A percentile compares a stretch with the other conserved stretches of the same genome.
phyloP scores from a whole-genome alignment of 2,329 filamentous ascomycete genomes.

The Akanthomyces uredinophilus region DNA sequence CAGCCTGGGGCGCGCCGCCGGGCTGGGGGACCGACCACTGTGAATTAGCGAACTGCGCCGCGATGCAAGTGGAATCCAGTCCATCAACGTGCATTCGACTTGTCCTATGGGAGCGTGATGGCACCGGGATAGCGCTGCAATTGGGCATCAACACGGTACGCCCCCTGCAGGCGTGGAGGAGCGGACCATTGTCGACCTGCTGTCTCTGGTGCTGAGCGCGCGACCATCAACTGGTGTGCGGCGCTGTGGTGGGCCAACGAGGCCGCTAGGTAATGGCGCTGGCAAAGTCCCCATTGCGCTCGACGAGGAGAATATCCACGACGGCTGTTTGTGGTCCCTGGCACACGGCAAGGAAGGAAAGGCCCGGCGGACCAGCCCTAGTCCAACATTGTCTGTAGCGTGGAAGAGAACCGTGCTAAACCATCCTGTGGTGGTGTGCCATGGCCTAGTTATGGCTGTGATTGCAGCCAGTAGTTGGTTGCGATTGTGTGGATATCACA shows the following conservation, averaged over 20 bases:
- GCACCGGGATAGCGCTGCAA: conserved; percentile 20
- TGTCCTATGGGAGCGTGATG: conserved; percentile 11
- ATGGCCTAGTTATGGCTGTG: background rate
- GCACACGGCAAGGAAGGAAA: conserved; percentile 14
- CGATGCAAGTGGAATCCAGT: background rate
- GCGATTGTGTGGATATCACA: conserved; percentile 4
- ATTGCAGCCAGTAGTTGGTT: background rate
- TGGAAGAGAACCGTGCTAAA: background rate
- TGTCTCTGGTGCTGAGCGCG: background rate
- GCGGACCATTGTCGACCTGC: conserved; percentile 4
- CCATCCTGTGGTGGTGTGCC: background rate
- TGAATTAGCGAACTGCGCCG: conserved; percentile 11
- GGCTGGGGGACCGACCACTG: background rate
- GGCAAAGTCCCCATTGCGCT: background rate
- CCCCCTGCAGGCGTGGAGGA: conserved; percentile 1
- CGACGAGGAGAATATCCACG: conserved; percentile 7
- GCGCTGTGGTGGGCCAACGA: conserved; percentile 1
- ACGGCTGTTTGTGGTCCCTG: conserved; percentile 16
- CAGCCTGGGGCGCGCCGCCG: background rate
- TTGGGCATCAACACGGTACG: conserved; percentile 29
- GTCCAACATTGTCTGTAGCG: background rate
- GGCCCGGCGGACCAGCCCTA: conserved; percentile 13
- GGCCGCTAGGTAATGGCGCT: background rate
- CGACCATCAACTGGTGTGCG: background rate
- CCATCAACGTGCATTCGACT: conserved; percentile 7